phyloP scores from a whole-genome alignment of 192 early-diverging fungal species.

The Backusella psychrophila region DNA sequence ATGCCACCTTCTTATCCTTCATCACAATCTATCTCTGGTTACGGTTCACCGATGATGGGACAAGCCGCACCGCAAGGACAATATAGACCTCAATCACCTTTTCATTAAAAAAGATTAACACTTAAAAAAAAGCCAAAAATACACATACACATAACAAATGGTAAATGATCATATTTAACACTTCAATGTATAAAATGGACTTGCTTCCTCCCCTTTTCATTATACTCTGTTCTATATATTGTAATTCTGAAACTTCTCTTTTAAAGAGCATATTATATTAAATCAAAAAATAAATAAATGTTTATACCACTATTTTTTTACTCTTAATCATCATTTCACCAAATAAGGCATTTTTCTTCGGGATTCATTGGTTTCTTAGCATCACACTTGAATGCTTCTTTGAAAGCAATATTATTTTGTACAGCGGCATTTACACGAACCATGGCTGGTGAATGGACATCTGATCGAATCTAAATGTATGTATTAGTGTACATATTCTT shows the following conservation, averaged over 20 bases:
- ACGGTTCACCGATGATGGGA: constrained; percentile 5
- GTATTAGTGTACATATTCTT: not conserved
- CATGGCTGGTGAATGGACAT: constrained; percentile 61
- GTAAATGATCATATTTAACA: not conserved
- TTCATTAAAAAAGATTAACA: constrained; percentile 1
- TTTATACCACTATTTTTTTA: not conserved
- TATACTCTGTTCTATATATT: constrained; percentile 8
- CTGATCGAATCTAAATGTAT: constrained; percentile 45
- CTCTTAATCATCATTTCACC: constrained; percentile 10
- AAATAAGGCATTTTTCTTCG: constrained; percentile 44
- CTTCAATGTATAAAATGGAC: constrained; percentile 3
- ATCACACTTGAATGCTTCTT: constrained; percentile 60
- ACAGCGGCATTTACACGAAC: constrained; percentile 69
- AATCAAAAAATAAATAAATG: constrained; percentile 10
- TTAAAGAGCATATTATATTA: not conserved
- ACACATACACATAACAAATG: not conserved
- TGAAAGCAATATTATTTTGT: constrained; percentile 62
- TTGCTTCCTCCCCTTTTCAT: not conserved
- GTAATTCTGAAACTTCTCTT: constrained; percentile 1
- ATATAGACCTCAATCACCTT: constrained; percentile 11
- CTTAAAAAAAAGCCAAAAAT: not conserved
- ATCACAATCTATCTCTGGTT: not conserved
- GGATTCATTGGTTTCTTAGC: constrained; percentile 64
- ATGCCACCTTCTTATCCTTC: not conserved
- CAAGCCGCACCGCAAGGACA: not conserved